A percentile compares a stretch with the other conserved stretches of the same genome.
Conservation (phyloP, 2,329 filamentous ascomycete genomes). For the Graphilbum sp. region DNA sequence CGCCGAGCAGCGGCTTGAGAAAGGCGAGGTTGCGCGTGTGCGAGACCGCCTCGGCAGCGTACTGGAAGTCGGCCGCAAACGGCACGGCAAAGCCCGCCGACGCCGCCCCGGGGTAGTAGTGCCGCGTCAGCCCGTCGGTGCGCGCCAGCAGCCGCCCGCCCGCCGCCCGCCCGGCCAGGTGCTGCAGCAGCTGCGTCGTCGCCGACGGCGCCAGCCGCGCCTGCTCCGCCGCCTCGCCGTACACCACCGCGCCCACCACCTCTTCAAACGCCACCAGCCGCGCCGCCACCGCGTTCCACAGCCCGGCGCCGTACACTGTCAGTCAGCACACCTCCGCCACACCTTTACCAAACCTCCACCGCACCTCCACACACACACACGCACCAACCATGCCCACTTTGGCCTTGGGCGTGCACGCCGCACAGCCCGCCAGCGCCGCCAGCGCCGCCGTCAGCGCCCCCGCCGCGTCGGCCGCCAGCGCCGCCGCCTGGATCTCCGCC, state of each 20-base stretch:
- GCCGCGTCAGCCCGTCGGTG: not conserved
- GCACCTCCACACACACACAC: not conserved
- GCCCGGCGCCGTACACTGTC: slow-evolving; percentile 8
- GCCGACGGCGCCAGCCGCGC: not conserved
- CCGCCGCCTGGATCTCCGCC: slow-evolving; percentile 29
- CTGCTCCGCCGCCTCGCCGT: slow-evolving; percentile 4
- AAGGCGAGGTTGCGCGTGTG: slow-evolving; percentile 52
- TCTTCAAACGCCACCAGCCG: not conserved
- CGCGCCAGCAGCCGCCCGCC: not conserved
- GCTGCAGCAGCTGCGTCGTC: not conserved
- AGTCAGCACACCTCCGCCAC: not conserved
- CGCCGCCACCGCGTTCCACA: slow-evolving; percentile 10
- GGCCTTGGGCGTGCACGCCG: slow-evolving; percentile 15
- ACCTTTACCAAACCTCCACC: not conserved
- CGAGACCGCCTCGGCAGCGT: slow-evolving; percentile 33
- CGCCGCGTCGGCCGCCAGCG: slow-evolving; percentile 17
- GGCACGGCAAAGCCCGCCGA: slow-evolving; percentile 4
- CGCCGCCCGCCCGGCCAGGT: slow-evolving; percentile 1
- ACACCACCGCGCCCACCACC: slow-evolving; percentile 9
- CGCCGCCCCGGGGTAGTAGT: slow-evolving; percentile 1
- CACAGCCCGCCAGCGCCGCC: slow-evolving; percentile 13
- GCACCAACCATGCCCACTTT: slow-evolving; percentile 22
- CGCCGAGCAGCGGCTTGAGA: slow-evolving; percentile 43
- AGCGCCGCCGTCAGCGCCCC: slow-evolving; percentile 7
- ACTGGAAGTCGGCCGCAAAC: slow-evolving; percentile 4